Evolutionary conservation across 2,329 filamentous ascomycete genomes (phyloP).

Genomic region (Claviceps sp.): DNA sequence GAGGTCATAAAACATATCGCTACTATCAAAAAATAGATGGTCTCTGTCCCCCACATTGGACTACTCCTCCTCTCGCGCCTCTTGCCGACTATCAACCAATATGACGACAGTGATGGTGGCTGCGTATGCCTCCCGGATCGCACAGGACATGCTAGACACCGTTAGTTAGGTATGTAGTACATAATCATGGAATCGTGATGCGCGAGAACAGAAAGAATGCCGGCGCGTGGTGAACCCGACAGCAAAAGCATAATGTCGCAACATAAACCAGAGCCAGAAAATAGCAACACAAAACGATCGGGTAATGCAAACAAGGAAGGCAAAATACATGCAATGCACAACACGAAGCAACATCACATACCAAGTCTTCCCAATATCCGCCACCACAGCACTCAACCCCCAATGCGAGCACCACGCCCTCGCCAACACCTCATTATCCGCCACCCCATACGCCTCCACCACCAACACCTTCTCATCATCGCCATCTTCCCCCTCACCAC

Average conservation of each 20-base stretch:
- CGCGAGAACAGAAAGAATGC: too few relatives aligned
- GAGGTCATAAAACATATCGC: not conserved
- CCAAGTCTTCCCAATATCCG: conserved; percentile 56
- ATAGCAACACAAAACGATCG: too few relatives aligned
- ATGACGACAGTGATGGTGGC: conserved; percentile 61
- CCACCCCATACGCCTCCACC: conserved; percentile 58
- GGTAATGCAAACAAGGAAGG: not conserved
- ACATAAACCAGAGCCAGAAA: too few relatives aligned
- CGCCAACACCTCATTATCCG: conserved; percentile 64
- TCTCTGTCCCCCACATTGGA: not conserved
- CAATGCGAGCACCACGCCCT: conserved; percentile 67
- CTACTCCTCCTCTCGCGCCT: conserved; percentile 26
- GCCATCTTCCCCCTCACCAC: conserved; percentile 22
- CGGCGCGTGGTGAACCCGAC: too few relatives aligned
- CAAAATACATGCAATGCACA: not conserved
- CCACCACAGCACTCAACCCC: conserved; percentile 57
- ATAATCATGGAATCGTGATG: not conserved
- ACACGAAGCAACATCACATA: conserved; percentile 21
- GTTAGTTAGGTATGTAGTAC: conserved; percentile 5
- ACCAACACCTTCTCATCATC: conserved; percentile 55
- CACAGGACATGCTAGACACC: conserved; percentile 49
- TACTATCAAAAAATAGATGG: not conserved
- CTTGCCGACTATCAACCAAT: conserved; percentile 39
- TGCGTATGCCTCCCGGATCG: conserved; percentile 62
- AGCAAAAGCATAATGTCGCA: too few relatives aligned